These are phyloP conservation scores for Decorospora gaudefroyi DNA, from an alignment of 2,329 filamentous ascomycete genomes.

Conservation along the genomic window DNA sequence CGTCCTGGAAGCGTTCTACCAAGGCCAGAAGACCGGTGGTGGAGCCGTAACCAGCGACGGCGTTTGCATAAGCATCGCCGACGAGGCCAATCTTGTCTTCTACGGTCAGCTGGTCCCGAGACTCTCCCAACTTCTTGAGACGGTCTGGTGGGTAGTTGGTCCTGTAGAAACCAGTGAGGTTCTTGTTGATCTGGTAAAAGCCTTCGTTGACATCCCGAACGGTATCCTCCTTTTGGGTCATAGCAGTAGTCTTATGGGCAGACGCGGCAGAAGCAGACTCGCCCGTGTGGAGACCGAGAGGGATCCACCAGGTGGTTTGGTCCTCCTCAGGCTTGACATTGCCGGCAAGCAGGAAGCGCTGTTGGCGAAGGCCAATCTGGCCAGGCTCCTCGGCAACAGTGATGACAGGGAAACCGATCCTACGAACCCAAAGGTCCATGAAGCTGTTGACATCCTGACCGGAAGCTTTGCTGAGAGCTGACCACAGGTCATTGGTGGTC, in stretches of 20 bases:
- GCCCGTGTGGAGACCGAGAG: conserved; percentile 81
- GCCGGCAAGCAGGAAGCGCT: conserved; percentile 86
- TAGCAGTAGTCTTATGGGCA: conserved; percentile 66
- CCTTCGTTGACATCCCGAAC: conserved; percentile 73
- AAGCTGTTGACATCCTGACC: conserved; percentile 82
- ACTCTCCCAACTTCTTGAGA: conserved; percentile 76
- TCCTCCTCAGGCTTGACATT: conserved; percentile 92
- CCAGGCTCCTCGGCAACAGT: conserved; percentile 82
- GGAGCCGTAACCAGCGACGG: conserved; percentile 81
- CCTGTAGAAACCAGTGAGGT: conserved; percentile 87
- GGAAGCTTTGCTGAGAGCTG: conserved; percentile 82
- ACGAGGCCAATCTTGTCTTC: conserved; percentile 93
- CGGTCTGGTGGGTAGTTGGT: conserved; percentile 90
- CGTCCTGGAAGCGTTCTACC: conserved; percentile 78
- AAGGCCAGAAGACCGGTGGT: conserved; percentile 83
- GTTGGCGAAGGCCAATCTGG: conserved; percentile 81
- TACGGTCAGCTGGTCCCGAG: conserved; percentile 74
- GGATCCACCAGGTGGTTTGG: conserved; percentile 93
- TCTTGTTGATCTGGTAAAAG: conserved; percentile 93
- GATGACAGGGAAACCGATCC: conserved; percentile 91
- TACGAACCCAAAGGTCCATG: conserved; percentile 94
- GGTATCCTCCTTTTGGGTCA: conserved; percentile 77
- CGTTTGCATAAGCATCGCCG: conserved; percentile 85
- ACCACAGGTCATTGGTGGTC: conserved; percentile 89
- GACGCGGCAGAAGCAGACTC: conserved; percentile 58